Base-by-base conservation (phyloP, 1,284 basidiomycete genomes). In the Irpex sp. region DNA sequence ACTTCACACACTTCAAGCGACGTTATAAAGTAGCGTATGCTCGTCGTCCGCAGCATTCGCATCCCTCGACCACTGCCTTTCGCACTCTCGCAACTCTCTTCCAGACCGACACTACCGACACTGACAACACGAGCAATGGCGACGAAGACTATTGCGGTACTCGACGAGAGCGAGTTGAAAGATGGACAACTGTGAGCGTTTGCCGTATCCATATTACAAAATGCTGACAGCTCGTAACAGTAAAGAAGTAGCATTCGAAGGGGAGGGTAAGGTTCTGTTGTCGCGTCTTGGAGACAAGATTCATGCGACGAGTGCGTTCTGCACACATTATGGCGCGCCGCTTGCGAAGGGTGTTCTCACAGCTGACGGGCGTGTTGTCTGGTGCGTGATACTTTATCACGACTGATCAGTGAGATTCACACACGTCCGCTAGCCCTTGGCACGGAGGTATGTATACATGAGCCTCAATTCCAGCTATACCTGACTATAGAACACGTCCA, bases 311-410 rank as follows among this genome's bases (percentile, higher is more conserved):
- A 90, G 89, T 66, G 90, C 91, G 13, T 92, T 88, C 77, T 97
- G 94, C 78, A 95, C 94, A 2, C 94, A 96, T 75, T 94, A 93
- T 71, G 93, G 93, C 11, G 91, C 93, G 1, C 90, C 88, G 7
- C 81, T 95, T n/a, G 84, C 79, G 5, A 94, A 95, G 74, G 95
- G 94, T 64, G 88, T 94, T 5, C 80, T 97, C 58, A 87, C 90
- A 7, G 82, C 86, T 35, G 89, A 93, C 70, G 94, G 92, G 5
- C 79, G 92, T 67, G 83, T 96, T 47, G 87, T 92, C 59, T 94
- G 93, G 89, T 88, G 68, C 61, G 84, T 75, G 2, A 11, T n/a
- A 4, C 26, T n/a, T 15, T 26, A 15, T 35, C 7, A 35, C 39
- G n/a, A 8, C 39, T 50, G 21, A 7, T n/a, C 7, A 13, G 11